Conservation (phyloP, 1,284 basidiomycete genomes). For the Cryptococcus maquisensis region DNA sequence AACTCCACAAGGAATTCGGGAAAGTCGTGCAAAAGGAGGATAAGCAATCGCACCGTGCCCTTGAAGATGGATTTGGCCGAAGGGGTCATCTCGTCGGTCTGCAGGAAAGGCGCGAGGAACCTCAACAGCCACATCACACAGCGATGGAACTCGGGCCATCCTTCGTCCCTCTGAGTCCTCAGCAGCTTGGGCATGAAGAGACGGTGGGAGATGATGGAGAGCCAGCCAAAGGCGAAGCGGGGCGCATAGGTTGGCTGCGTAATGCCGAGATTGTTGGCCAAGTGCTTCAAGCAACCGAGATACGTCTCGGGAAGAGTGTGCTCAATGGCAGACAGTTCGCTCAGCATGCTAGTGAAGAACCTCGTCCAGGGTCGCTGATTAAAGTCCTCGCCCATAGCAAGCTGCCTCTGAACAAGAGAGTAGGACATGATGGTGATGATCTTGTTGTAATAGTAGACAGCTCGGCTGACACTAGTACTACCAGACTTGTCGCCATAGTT, state of each 20-base stretch:
- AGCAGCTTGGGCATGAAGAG: slow-evolving; percentile 97
- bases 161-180: slow-evolving; percentile 51
- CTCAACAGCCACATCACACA: slow-evolving; percentile 87
- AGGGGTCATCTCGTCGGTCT: slow-evolving; percentile 66
- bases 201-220: slow-evolving; percentile 91
- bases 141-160: slow-evolving; percentile 95
- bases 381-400: slow-evolving; percentile 85
- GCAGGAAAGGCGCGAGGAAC: slow-evolving; percentile 89
- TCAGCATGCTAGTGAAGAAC: slow-evolving; percentile 94
- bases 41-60: slow-evolving; percentile 83
- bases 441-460: slow-evolving; percentile 97
- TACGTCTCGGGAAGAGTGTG: slow-evolving; percentile 78
- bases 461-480: slow-evolving; percentile 69
- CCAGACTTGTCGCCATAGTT: slow-evolving; percentile 80
- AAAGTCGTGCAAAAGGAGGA: slow-evolving; percentile 97
- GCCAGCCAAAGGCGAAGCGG: slow-evolving; percentile 97
- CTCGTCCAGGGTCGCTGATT: slow-evolving; percentile 98
- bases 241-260: slow-evolving; percentile 96
- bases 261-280: slow-evolving; percentile 92
- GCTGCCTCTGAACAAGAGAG: slow-evolving; percentile 89
- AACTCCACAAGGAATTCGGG: slow-evolving; percentile 97
- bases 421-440: slow-evolving; percentile 96
- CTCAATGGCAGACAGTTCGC: slow-evolving; percentile 83
- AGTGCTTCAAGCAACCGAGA: slow-evolving; percentile 79
- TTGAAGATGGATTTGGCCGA: slow-evolving; percentile 87